A percentile compares a stretch with the other conserved stretches of the same genome.
phyloP scores from a whole-genome alignment of 768 basidiomycete species.

The Lactifluus piperatus region DNA sequence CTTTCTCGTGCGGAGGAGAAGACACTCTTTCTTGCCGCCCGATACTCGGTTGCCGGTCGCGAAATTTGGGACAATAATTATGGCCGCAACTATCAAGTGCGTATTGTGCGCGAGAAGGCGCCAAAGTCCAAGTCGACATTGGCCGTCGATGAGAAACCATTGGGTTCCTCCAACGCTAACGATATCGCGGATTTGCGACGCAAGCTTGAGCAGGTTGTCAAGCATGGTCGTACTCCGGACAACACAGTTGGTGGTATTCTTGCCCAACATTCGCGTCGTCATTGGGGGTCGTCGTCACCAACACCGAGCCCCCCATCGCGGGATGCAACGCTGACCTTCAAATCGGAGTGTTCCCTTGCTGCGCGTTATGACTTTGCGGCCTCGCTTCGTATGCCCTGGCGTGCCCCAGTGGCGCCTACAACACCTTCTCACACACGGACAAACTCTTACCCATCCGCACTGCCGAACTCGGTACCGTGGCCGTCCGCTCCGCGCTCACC shows the following conservation, averaged over 20 bases:
- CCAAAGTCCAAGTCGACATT: slow-evolving; percentile 25
- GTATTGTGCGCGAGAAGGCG: slow-evolving; percentile 40
- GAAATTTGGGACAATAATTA: slow-evolving; percentile 94
- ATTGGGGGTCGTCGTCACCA: slow-evolving; percentile 16
- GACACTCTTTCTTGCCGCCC: slow-evolving; percentile 68
- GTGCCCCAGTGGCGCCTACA: slow-evolving; percentile 22
- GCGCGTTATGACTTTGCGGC: slow-evolving; percentile 50
- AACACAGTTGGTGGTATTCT: slow-evolving; percentile 31
- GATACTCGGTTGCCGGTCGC: slow-evolving; percentile 57
- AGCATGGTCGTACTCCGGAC: slow-evolving; percentile 20
- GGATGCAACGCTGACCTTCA: slow-evolving; percentile 21
- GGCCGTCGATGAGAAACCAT: neutral
- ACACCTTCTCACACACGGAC: slow-evolving; percentile 31
- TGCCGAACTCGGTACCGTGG: slow-evolving; percentile 36
- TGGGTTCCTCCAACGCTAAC: slow-evolving; percentile 22
- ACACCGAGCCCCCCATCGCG: slow-evolving; percentile 13
- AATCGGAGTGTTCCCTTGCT: slow-evolving; percentile 35
- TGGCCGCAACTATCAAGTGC: slow-evolving; percentile 69
- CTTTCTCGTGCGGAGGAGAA: slow-evolving; percentile 73
- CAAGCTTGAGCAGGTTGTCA: slow-evolving; percentile 58
- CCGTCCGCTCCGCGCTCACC: slow-evolving; percentile 9
- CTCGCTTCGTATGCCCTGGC: slow-evolving; percentile 45
- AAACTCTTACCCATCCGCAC: slow-evolving; percentile 39
- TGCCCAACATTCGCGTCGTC: slow-evolving; percentile 18
- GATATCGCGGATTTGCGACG: slow-evolving; percentile 53